Conservation (phyloP, 2,329 filamentous ascomycete species). For the Alternaria consortialis region DNA sequence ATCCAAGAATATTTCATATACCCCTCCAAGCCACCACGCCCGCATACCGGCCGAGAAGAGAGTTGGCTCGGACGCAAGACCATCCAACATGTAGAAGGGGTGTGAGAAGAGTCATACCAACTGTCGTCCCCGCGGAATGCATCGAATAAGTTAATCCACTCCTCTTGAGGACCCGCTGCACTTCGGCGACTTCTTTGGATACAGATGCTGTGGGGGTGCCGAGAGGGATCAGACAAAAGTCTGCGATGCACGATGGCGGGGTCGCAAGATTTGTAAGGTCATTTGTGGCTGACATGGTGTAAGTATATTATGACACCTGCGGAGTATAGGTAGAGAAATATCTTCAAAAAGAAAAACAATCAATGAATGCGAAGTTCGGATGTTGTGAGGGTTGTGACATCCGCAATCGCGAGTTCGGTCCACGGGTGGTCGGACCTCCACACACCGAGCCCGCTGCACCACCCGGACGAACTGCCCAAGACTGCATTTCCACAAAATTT, state of each 20-base stretch:
- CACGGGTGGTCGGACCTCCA: neutral
- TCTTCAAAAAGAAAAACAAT: neutral
- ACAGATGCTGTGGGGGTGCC: constrained; percentile 61
- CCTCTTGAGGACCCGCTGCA: constrained; percentile 83
- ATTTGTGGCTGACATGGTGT: constrained; percentile 30
- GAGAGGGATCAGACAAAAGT: constrained; percentile 92
- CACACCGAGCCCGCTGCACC: neutral
- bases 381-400: neutral
- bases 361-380: neutral
- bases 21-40: constrained; percentile 11
- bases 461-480: neutral
- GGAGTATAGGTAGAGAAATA: neutral
- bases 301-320: neutral
- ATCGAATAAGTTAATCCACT: constrained; percentile 85
- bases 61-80: constrained; percentile 6
- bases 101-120: constrained; percentile 67
- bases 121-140: constrained; percentile 93
- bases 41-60: constrained; percentile 16
- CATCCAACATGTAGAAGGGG: neutral
- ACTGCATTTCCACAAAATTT: neutral
- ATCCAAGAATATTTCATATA: constrained; percentile 1
- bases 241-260: constrained; percentile 79
- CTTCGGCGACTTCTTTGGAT: constrained; percentile 79
- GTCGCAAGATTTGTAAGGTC: constrained; percentile 56
- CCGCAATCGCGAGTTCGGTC: neutral